Evolutionary conservation across 768 basidiomycete species (phyloP), one percentile per base, ranked within the genome.

Genomic region (Rhodotorula sphaerocarpa): DNA sequence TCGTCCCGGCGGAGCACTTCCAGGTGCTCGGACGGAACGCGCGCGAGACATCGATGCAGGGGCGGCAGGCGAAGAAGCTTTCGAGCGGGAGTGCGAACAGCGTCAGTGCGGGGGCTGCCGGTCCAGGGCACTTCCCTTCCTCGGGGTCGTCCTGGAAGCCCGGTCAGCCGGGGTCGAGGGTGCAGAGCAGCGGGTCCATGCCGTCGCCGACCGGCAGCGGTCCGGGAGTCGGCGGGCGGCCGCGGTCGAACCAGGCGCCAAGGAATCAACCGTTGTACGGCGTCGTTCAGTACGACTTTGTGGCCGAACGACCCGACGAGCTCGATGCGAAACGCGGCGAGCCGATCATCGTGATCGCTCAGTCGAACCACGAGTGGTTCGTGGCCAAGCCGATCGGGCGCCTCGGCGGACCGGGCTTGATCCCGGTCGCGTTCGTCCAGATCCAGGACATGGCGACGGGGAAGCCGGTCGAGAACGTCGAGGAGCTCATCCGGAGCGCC

Each of bases 341-440:
- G 72, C 81, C 88, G 12, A 88, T 99, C 73, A 87, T 92, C 23
- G 90, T 99, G 63, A 95, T 97, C 59, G 95, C 95, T 0, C 95
- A 97, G 75, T 96, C 92, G n/a, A 99, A 97, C 73, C 89, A 90
- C 67, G 95, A 99, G 75, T 99, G 95, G 95, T 97, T 96, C 75
- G 95, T 99, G 51, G 95, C 95, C 31, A 99, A 99, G 76, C 90
- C 93, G 18, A 99, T 99, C 71, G 90, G 91, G 44, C 82, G 84
- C 58, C 82, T 99, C 25, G 93, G 95, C 34, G 86, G 92, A 57
- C 95, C 95, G 0, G 95, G 95, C 54, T 81, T 99, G 60, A 97
- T 99, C 61, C 95, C 95, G 10, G 92, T 90, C 55, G 84, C 93
- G 3, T 97, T 97, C 74, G 93, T 99, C 70, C 86, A 97, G 76